phyloP scores from a whole-genome alignment of 768 basidiomycete species.

The Leccinum boreale region DNA sequence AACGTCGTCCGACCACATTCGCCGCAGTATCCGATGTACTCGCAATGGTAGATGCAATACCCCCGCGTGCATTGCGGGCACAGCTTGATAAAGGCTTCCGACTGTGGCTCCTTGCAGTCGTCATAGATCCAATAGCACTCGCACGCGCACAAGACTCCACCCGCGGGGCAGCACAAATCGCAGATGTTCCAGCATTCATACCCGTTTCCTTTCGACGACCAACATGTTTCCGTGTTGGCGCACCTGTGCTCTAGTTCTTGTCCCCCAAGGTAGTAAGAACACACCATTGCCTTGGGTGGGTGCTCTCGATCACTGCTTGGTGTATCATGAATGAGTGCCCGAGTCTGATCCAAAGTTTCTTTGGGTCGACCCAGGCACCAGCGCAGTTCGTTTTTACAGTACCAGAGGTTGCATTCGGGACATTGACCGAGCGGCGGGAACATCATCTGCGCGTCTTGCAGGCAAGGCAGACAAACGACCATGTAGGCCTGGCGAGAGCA shows the following conservation, averaged over 20 bases:
- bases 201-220: slow-evolving; percentile 10
- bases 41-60: slow-evolving; percentile 20
- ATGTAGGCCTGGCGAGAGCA: no score
- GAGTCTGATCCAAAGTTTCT: neutral
- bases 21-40: slow-evolving; percentile 21
- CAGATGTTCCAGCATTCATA: slow-evolving; percentile 13
- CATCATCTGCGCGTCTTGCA: no score
- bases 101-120: slow-evolving; percentile 13
- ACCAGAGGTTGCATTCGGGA: no score
- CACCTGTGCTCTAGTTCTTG: slow-evolving; percentile 10
- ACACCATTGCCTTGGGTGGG: neutral
- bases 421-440: no score
- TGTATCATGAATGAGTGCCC: neutral
- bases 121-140: slow-evolving; percentile 22
- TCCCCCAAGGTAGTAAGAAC: slow-evolving; percentile 1
- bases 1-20: slow-evolving; percentile 18
- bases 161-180: slow-evolving; percentile 14
- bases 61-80: slow-evolving; percentile 19
- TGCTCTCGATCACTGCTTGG: neutral
- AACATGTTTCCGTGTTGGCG: slow-evolving; percentile 13
- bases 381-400: slow-evolving; percentile 5
- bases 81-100: slow-evolving; percentile 4
- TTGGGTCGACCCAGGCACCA: slow-evolving; percentile 25
- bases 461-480: no score
- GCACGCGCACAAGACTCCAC: slow-evolving; percentile 22